Conservation (phyloP, 306 rosid genomes). For the Ziziphus jujuba region DNA sequence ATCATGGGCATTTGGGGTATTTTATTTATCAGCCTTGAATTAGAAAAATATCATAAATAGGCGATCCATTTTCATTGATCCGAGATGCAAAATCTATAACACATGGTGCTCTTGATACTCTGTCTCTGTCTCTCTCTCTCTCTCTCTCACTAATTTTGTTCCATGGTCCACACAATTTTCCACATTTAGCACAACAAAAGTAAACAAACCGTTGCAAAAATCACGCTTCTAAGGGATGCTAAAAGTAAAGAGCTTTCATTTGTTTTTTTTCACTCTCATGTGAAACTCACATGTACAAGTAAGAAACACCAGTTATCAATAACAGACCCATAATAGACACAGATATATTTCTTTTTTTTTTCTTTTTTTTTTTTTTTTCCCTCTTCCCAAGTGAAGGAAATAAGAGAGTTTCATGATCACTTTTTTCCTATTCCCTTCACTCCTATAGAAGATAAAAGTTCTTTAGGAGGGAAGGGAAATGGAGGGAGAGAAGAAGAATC, state of each 20-base stretch:
- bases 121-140: too few species aligned
- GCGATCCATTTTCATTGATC: too few species aligned
- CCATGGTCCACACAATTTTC: conserved; percentile 25
- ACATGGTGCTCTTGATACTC: too few species aligned
- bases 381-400: neutral
- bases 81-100: too few species aligned
- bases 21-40: neutral
- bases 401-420: too few species aligned
- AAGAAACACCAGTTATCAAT: conserved; percentile 22
- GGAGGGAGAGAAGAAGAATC: conserved; percentile 32
- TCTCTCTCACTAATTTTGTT: too few species aligned
- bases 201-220: conserved; percentile 18
- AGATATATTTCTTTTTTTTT: neutral
- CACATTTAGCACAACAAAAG: conserved; percentile 14
- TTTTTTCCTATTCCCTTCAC: conserved; percentile 42
- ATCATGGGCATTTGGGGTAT: conserved; percentile 12
- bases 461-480: conserved; percentile 49
- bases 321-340: neutral
- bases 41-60: neutral
- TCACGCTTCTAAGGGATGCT: neutral
- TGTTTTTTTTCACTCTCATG: conserved; percentile 27
- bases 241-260: neutral
- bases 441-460: conserved; percentile 24
- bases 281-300: conserved; percentile 37
- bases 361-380: neutral